Conservation (phyloP, 192 early-diverging fungal species). For the Helicostylum pulchrum region DNA sequence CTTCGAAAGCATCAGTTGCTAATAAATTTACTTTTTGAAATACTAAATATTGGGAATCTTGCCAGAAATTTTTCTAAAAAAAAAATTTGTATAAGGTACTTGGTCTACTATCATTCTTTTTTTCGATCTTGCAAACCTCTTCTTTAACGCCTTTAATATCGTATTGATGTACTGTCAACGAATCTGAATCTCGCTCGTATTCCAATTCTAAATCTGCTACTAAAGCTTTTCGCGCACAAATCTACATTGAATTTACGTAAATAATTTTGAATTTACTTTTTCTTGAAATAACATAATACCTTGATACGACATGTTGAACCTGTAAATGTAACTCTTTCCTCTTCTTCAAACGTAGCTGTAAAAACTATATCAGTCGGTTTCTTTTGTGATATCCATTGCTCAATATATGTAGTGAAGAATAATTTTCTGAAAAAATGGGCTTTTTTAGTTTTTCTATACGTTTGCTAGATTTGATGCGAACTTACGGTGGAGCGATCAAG, state of each 20-base stretch:
- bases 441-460: background rate
- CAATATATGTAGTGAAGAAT: conserved; percentile 12
- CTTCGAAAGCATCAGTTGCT: conserved; percentile 37
- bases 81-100: too few relatives aligned
- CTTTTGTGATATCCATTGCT: conserved; percentile 15
- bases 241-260: background rate
- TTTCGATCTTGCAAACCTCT: background rate
- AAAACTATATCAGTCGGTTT: conserved; percentile 7
- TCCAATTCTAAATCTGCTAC: conserved; percentile 14
- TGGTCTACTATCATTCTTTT: background rate
- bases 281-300: conserved; percentile 2
- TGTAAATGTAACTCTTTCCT: conserved; percentile 7
- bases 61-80: conserved; percentile 23
- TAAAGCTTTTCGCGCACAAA: conserved; percentile 11
- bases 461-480: too few relatives aligned
- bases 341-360: background rate
- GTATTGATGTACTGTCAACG: conserved; percentile 13
- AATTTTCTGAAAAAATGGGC: background rate
- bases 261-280: background rate
- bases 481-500: background rate
- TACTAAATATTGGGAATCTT: conserved; percentile 40
- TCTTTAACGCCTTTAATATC: conserved; percentile 19
- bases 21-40: conserved; percentile 41
- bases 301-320: conserved; percentile 20
- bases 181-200: conserved; percentile 12